phyloP scores from a whole-genome alignment of 306 rosid genomes.

The Calophaca sinica region DNA sequence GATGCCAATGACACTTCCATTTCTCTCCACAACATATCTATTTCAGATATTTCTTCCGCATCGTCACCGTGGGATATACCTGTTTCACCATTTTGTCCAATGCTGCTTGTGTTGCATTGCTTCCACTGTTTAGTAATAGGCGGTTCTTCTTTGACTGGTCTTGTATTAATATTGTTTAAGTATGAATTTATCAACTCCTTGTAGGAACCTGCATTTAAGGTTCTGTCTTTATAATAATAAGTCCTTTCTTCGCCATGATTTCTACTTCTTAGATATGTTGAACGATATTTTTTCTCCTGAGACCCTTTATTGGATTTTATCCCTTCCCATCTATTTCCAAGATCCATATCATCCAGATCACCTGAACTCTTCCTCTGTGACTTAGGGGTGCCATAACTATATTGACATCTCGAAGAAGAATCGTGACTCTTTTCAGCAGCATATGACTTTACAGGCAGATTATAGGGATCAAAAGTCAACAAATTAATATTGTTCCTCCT shows the following conservation, averaged over 20 bases:
- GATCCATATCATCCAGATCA: slow-evolving; percentile 58
- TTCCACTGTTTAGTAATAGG: slow-evolving; percentile 82
- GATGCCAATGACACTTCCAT: slow-evolving; percentile 85
- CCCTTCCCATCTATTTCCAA: slow-evolving; percentile 65
- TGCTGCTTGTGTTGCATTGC: slow-evolving; percentile 49
- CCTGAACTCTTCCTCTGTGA: slow-evolving; percentile 47
- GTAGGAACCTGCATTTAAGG: slow-evolving; percentile 78
- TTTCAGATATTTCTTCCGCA: slow-evolving; percentile 65
- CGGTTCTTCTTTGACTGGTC: slow-evolving; percentile 53
- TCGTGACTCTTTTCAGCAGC: slow-evolving; percentile 48
- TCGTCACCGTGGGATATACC: slow-evolving; percentile 46
- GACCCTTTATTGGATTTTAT: slow-evolving; percentile 45
- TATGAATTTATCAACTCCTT: slow-evolving; percentile 76
- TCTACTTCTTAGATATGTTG: slow-evolving; percentile 50
- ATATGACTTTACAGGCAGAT: slow-evolving; percentile 34
- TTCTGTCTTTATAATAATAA: slow-evolving; percentile 55
- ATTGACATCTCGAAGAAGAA: slow-evolving; percentile 47
- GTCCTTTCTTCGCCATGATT: slow-evolving; percentile 46
- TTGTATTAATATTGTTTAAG: slow-evolving; percentile 67
- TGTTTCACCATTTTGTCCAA: slow-evolving; percentile 44
- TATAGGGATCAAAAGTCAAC: slow-evolving; percentile 40
- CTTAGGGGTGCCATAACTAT: slow-evolving; percentile 51
- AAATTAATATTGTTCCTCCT: slow-evolving; percentile 49
- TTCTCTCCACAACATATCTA: slow-evolving; percentile 85
- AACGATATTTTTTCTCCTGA: slow-evolving; percentile 40